Conservation (phyloP, 179 eudicot genomes). For the Silene noctiflora region DNA sequence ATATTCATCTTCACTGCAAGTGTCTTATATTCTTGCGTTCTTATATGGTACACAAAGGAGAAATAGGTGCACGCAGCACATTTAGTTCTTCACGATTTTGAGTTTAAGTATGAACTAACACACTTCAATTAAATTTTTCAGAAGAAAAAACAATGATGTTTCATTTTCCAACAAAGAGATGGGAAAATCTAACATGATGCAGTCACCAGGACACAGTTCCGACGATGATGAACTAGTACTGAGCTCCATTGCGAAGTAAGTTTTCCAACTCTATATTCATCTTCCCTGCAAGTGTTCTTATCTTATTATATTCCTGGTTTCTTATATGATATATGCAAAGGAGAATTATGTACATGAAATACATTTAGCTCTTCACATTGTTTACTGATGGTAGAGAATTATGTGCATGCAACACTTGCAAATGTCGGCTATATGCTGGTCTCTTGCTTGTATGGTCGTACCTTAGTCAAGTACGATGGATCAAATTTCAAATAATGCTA, state of each 20-base stretch:
- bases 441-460: not conserved
- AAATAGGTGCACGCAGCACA: not conserved
- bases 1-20: conserved; percentile 14
- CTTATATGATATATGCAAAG: not conserved
- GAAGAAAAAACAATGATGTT: conserved; percentile 42
- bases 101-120: not conserved
- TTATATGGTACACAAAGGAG: not conserved
- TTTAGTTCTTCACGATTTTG: conserved; percentile 21
- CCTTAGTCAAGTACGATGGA: not conserved
- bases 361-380: not conserved
- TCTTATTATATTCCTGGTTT: not conserved
- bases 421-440: not conserved
- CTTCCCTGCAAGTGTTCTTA: not conserved
- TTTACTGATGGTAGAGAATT: no score
- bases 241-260: conserved; percentile 53
- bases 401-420: not conserved
- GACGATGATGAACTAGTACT: conserved; percentile 50
- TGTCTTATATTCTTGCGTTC: not conserved
- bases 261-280: conserved; percentile 18
- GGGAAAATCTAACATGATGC: conserved; percentile 24
- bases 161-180: conserved; percentile 27
- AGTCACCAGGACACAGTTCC: conserved; percentile 37
- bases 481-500: no score
- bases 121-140: conserved; percentile 20
- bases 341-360: not conserved